Percentiles rank a stretch among this genome's conserved stretches.
These are phyloP conservation scores for Mollisiaceae sp. DNA, from an alignment of 2,329 filamentous ascomycete genomes.

Conservation along the genomic window DNA sequence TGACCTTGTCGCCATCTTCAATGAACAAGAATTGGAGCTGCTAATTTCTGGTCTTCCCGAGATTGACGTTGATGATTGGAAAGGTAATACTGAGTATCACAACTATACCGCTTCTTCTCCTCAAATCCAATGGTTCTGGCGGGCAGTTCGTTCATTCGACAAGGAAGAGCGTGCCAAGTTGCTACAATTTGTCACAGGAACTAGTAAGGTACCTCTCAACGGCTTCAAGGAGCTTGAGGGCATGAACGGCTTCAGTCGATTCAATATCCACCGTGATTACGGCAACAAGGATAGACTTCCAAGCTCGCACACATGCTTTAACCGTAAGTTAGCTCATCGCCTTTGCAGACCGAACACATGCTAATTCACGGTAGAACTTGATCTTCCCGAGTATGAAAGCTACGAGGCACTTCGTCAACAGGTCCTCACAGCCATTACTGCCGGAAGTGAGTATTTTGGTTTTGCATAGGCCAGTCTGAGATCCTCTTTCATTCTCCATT, in stretches of 20 bases:
- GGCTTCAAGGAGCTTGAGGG: conserved; percentile 99
- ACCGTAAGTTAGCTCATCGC: conserved; percentile 71
- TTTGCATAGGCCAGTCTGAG: conserved; percentile 70
- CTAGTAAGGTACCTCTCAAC: conserved; percentile 96
- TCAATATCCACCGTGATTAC: conserved; percentile 99
- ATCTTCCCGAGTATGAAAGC: conserved; percentile 96
- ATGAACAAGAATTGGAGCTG: conserved; percentile 95
- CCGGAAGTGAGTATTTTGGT: conserved; percentile 95
- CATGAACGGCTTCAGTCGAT: conserved; percentile 97
- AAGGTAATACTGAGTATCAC: conserved; percentile 98
- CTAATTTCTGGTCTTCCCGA: conserved; percentile 96
- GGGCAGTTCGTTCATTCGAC: conserved; percentile 94
- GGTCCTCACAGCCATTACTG: conserved; percentile 94
- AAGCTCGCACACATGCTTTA: conserved; percentile 98
- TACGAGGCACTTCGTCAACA: conserved; percentile 90
- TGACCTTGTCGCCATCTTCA: conserved; percentile 95
- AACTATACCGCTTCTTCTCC: conserved; percentile 94
- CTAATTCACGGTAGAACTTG: conserved; percentile 71
- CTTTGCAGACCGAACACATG: conserved; percentile 7
- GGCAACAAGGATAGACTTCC: conserved; percentile 94
- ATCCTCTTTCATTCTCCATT: conserved; percentile 22
- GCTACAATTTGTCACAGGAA: conserved; percentile 97
- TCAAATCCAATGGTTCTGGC: conserved; percentile 99
- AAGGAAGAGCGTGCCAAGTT: conserved; percentile 98
- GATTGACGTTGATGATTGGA: conserved; percentile 98